These are phyloP conservation scores for Lentinus tigrinus DNA, from an alignment of 768 basidiomycete species.

Conservation along the genomic window DNA sequence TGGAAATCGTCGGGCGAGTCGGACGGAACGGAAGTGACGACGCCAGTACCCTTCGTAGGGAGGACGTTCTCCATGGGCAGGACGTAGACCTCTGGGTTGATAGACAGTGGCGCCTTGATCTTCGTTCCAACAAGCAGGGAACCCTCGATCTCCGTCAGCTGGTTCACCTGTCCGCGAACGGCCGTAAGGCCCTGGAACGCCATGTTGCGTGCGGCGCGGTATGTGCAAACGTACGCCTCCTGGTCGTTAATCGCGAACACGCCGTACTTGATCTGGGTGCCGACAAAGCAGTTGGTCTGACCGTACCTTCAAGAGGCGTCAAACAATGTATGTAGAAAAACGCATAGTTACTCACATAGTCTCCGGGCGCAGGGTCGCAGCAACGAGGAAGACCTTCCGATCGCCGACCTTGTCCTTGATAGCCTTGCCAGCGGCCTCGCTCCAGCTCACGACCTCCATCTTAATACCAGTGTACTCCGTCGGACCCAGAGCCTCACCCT, in stretches of 20 bases:
- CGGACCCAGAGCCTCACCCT: conserved; percentile 92
- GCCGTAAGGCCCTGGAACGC: conserved; percentile 86
- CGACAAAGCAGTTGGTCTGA: conserved; percentile 97
- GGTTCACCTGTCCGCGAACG: conserved; percentile 66
- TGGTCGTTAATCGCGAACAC: conserved; percentile 84
- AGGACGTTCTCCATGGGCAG: conserved; percentile 99
- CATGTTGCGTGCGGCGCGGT: conserved; percentile 96
- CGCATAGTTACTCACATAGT: conserved; percentile 68
- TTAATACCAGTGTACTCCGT: conserved; percentile 95
- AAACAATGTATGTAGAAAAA: not conserved
- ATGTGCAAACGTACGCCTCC: conserved; percentile 86
- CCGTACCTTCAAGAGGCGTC: conserved; percentile 70
- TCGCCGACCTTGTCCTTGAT: conserved; percentile 69
- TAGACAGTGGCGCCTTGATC: conserved; percentile 81
- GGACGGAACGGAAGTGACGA: conserved; percentile 96
- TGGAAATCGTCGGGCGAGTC: conserved; percentile 97
- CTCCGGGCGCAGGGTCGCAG: conserved; percentile 93
- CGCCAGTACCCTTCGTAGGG: conserved; percentile 97
- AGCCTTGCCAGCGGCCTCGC: conserved; percentile 59
- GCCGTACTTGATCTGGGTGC: conserved; percentile 86
- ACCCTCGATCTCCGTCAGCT: conserved; percentile 79
- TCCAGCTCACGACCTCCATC: conserved; percentile 91
- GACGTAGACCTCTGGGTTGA: conserved; percentile 88
- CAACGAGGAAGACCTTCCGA: conserved; percentile 88
- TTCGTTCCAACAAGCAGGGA: conserved; percentile 81